Percentiles rank a stretch among this genome's conserved stretches.
Conservation (phyloP, 345 rosid genomes). For the Theobroma cacao region DNA sequence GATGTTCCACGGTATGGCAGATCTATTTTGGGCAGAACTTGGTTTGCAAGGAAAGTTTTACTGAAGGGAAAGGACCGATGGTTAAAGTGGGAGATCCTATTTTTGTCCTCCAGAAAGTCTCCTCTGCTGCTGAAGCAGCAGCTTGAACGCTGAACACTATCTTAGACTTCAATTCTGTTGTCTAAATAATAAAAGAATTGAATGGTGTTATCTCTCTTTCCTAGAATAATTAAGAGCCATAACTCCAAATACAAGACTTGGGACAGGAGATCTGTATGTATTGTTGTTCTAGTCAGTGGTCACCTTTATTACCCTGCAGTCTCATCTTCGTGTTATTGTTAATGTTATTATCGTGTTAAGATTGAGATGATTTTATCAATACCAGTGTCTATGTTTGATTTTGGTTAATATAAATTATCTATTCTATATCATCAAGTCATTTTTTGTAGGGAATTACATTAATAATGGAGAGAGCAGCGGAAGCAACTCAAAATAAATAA, state of each 20-base stretch:
- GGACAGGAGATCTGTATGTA: background rate
- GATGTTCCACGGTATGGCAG: slow-evolving; percentile 32
- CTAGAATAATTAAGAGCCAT: background rate
- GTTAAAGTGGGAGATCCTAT: slow-evolving; percentile 73
- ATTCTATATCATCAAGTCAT: too few relatives aligned
- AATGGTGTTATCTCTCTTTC: background rate
- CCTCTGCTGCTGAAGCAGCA: slow-evolving; percentile 70
- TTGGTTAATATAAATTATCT: too few relatives aligned
- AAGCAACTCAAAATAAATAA: too few relatives aligned
- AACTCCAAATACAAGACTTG: background rate
- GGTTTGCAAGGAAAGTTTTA: slow-evolving; percentile 52
- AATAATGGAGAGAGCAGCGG: too few relatives aligned
- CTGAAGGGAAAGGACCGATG: slow-evolving; percentile 35
- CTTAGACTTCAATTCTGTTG: background rate
- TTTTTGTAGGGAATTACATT: too few relatives aligned
- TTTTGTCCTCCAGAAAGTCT: slow-evolving; percentile 44
- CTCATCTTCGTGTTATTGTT: too few relatives aligned
- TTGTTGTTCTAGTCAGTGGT: background rate
- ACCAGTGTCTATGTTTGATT: too few relatives aligned
- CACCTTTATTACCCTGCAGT: background rate
- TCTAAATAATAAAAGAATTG: background rate
- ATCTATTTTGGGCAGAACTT: slow-evolving; percentile 81
- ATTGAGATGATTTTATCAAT: too few relatives aligned
- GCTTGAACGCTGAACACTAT: slow-evolving; percentile 34
- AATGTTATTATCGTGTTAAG: too few relatives aligned